These are phyloP conservation scores for Pythium volutum DNA, from an alignment of 352 stramenopile genomes.

Conservation along the genomic window DNA sequence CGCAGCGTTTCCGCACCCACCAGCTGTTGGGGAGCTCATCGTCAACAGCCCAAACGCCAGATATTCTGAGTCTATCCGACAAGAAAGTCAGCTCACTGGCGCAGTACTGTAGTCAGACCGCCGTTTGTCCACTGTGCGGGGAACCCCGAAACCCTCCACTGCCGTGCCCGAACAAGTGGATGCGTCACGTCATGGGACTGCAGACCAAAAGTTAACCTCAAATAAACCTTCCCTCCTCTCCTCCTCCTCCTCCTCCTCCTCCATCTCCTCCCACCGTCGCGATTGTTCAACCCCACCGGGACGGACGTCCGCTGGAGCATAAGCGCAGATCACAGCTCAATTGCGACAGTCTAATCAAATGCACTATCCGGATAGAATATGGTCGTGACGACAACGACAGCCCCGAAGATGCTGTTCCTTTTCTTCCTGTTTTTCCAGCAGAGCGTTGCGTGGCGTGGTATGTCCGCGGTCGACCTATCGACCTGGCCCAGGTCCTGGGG, in stretches of 20 bases:
- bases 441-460: neutral
- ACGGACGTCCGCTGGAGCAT: neutral
- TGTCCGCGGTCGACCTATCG: no score
- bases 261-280: no score
- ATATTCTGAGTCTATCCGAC: neutral
- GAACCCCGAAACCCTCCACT: neutral
- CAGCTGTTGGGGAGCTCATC: constrained; percentile 9
- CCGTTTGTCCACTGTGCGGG: neutral
- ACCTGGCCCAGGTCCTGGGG: no score
- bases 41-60: neutral
- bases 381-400: no score
- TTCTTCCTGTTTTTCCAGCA: no score
- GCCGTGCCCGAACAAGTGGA: no score
- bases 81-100: constrained; percentile 1
- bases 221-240: neutral
- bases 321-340: neutral
- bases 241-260: no score
- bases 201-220: neutral
- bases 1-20: constrained; percentile 15
- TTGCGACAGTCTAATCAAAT: no score
- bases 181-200: neutral
- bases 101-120: neutral
- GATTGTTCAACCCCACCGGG: neutral
- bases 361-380: no score
- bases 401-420: no score